These are phyloP conservation scores for Penicillium roqueforti DNA, from an alignment of 495 filamentous ascomycete genomes.

Conservation along the genomic window DNA sequence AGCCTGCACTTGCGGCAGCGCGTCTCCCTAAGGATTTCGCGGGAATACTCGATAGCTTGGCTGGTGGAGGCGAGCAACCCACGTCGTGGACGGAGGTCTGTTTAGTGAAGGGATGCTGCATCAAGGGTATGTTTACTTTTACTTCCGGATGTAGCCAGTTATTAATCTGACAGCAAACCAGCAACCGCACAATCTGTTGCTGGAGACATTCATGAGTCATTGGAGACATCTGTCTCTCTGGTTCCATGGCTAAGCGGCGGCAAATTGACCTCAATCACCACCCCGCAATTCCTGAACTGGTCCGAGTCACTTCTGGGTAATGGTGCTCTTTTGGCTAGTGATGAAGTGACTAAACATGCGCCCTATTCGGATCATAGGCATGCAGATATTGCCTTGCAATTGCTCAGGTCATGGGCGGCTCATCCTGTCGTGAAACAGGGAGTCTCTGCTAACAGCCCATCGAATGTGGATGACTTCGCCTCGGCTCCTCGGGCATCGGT, in stretches of 20 bases:
- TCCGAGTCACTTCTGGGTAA: constrained; percentile 70
- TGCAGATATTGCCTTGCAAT: constrained; percentile 34
- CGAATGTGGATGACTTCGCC: constrained; percentile 16
- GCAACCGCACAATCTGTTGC: constrained; percentile 57
- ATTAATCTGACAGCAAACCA: constrained; percentile 24
- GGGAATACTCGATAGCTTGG: constrained; percentile 45
- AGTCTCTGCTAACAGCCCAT: constrained; percentile 44
- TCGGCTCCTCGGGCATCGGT: constrained; percentile 34
- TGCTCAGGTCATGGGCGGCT: constrained; percentile 41
- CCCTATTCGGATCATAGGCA: constrained; percentile 22
- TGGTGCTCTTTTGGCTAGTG: constrained; percentile 61
- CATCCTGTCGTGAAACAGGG: constrained; percentile 37
- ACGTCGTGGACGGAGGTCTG: constrained; percentile 77
- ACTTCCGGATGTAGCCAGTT: background rate
- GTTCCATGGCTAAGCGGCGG: constrained; percentile 52
- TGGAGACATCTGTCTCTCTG: constrained; percentile 59
- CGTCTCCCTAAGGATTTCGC: constrained; percentile 61
- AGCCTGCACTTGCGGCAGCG: constrained; percentile 56
- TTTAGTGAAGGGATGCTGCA: constrained; percentile 68
- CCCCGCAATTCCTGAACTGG: constrained; percentile 64
- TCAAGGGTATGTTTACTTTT: constrained; percentile 52
- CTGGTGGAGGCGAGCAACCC: constrained; percentile 39
- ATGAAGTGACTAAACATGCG: constrained; percentile 45
- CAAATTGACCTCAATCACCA: constrained; percentile 25
- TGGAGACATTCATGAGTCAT: constrained; percentile 51